Evolutionary conservation across 208 protist species (phyloP), one percentile per base, ranked within the genome.

Genomic region (Leishmania guyanensis): DNA sequence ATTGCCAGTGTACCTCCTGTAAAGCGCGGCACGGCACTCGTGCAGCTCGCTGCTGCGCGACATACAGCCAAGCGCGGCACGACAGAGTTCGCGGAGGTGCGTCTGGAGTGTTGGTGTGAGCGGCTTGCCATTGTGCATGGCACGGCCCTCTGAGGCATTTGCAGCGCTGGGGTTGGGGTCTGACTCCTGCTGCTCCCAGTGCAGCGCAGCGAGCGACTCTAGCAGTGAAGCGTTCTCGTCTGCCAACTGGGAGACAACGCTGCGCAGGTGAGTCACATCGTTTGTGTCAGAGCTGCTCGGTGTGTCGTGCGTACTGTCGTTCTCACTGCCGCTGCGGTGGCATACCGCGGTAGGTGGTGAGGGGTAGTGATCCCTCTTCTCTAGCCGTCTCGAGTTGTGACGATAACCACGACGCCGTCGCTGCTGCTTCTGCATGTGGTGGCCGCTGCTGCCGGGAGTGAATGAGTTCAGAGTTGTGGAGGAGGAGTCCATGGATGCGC

Each of bases 1-100:
- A 14, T 29, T 6, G 36, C 6, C 26, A 22, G 36, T 17, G 51
- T 2, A 46, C 29, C 54, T 43, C 33, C 53, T 0, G n/a, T n/a
- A 39, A 12, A 84, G 50, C 26, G 29, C 50, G 0, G 77, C n/a
- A n/a, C 51, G 70, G 43, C 58, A 78, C 5, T 51, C 70, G 20
- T 71, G 81, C 50, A 85, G 62, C 51, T 85, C 81, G 14, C 76
- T 50, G 39, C 69, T 60, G 60, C 70, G 76, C 62, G 69, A 64
- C 26, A 85, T 14, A 29, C 81, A 85, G 9, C 5, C 17, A 3
- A 85, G 53, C 16, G 69, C 36, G 1, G 17, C 71, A n/a, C 71
- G 56, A 20, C 14, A 78, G 20, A 80, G 5, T 17, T 33, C 51
- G 8, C 46, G n/a, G 12, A 80, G 29, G 26, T 53, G 10, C 10